Percentiles rank a stretch among this genome's conserved stretches.
phyloP scores from a whole-genome alignment of 805 yeast genomes.

The Tetrapisispora phaffii region DNA sequence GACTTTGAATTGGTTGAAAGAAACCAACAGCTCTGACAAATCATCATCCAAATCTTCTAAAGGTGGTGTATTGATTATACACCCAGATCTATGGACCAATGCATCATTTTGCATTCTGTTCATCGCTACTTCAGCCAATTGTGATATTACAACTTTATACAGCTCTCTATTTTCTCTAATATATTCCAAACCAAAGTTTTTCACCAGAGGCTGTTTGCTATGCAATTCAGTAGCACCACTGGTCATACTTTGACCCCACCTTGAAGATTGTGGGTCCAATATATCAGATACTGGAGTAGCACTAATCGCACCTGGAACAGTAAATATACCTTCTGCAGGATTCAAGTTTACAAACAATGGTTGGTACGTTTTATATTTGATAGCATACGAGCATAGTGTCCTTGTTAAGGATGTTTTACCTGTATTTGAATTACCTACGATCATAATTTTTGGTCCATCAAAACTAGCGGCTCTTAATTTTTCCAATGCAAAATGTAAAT shows the following conservation, averaged over 20 bases:
- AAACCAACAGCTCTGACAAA: conserved; percentile 10
- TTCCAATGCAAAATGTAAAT: conserved; percentile 70
- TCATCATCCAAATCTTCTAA: conserved; percentile 12
- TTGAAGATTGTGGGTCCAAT: conserved; percentile 59
- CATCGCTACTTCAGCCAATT: conserved; percentile 39
- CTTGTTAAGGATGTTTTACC: conserved; percentile 77
- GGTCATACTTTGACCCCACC: conserved; percentile 70
- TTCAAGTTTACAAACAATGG: conserved; percentile 76
- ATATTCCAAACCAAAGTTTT: conserved; percentile 63
- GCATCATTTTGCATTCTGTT: conserved; percentile 23
- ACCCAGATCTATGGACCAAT: conserved; percentile 27
- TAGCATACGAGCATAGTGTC: conserved; percentile 64
- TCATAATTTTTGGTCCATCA: conserved; percentile 41
- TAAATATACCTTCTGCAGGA: conserved; percentile 59
- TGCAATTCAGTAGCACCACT: conserved; percentile 69
- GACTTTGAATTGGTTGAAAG: conserved; percentile 15
- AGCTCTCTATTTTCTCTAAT: conserved; percentile 41
- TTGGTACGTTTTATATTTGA: conserved; percentile 47
- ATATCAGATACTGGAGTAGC: conserved; percentile 79
- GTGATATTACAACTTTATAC: conserved; percentile 41
- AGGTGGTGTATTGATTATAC: conserved; percentile 26
- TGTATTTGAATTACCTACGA: conserved; percentile 59
- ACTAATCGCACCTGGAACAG: conserved; percentile 74
- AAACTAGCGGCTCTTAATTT: conserved; percentile 32
- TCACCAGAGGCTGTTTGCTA: conserved; percentile 84